Conservation (phyloP, 345 rosid genomes). For the Adansonia digitata region DNA sequence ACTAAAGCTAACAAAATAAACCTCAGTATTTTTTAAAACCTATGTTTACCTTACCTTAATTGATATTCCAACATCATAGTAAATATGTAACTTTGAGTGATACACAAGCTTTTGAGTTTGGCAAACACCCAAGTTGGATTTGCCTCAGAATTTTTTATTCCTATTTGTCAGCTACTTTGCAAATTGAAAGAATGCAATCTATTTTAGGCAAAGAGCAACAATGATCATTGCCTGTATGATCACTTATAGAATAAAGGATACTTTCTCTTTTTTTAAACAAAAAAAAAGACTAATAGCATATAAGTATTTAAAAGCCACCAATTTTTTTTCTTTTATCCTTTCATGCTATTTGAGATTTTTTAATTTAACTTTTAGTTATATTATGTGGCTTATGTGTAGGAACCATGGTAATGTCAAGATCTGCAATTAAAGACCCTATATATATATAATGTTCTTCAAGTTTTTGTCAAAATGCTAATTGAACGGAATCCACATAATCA, state of each 20-base stretch:
- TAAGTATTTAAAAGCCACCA: too few relatives aligned
- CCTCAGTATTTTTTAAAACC: neutral
- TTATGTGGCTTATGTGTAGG: too few relatives aligned
- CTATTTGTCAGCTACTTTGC: neutral
- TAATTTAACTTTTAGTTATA: too few relatives aligned
- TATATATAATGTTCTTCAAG: too few relatives aligned
- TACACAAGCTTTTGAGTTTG: neutral
- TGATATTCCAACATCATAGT: constrained; percentile 16
- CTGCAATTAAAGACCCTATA: too few relatives aligned
- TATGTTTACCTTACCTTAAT: neutral
- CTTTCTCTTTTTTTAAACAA: neutral
- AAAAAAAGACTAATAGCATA: too few relatives aligned
- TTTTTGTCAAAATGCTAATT: too few relatives aligned
- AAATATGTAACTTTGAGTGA: constrained; percentile 20
- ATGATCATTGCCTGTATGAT: constrained; percentile 12
- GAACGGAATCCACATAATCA: too few relatives aligned
- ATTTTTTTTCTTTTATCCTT: too few relatives aligned
- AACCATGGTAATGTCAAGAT: too few relatives aligned
- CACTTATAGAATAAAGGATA: neutral
- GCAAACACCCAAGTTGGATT: neutral
- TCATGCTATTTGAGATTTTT: too few relatives aligned
- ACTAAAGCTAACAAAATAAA: constrained; percentile 32
- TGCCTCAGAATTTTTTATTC: constrained; percentile 12
- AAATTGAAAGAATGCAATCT: constrained; percentile 17
- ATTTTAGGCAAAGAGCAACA: constrained; percentile 18